These are phyloP conservation scores for Colletotrichum karsti DNA, from an alignment of 2,329 filamentous ascomycete genomes.

Conservation along the genomic window DNA sequence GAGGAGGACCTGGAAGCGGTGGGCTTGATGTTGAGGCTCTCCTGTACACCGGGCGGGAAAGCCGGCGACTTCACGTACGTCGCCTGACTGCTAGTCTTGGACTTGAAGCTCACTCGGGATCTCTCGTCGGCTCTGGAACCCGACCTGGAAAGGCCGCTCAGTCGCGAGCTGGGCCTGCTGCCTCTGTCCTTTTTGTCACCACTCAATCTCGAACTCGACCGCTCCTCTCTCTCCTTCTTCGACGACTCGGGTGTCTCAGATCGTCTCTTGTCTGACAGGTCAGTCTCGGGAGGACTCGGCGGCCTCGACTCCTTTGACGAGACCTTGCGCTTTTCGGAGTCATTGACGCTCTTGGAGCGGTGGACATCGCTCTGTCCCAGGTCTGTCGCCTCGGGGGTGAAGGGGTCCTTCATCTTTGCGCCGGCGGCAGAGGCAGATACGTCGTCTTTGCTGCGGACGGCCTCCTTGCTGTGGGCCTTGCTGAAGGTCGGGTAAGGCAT, in stretches of 20 bases:
- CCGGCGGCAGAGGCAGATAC: conserved; percentile 39
- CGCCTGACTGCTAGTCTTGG: conserved; percentile 66
- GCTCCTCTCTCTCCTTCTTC: conserved; percentile 38
- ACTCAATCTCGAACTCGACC: conserved; percentile 55
- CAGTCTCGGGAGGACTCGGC: conserved; percentile 72
- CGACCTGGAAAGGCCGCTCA: conserved; percentile 52
- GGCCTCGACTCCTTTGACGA: conserved; percentile 56
- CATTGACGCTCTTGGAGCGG: conserved; percentile 58
- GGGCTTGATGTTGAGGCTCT: conserved; percentile 31
- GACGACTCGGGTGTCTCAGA: conserved; percentile 37
- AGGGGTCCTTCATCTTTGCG: conserved; percentile 49
- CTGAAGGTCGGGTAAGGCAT: conserved; percentile 85
- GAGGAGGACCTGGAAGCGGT: conserved; percentile 31
- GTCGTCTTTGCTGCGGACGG: conserved; percentile 71
- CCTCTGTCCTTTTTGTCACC: conserved; percentile 36
- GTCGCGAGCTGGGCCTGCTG: conserved; percentile 52
- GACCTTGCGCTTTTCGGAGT: conserved; percentile 42
- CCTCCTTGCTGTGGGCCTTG: conserved; percentile 92
- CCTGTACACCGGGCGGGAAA: conserved; percentile 35
- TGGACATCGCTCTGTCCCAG: conserved; percentile 60
- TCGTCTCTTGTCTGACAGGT: conserved; percentile 57
- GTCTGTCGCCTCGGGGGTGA: conserved; percentile 79
- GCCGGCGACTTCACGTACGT: conserved; percentile 54
- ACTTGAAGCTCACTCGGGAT: conserved; percentile 63
- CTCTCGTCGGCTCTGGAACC: conserved; percentile 56